Percentiles rank a stretch among this genome's conserved stretches.
Conservation (phyloP, 2,329 filamentous ascomycete species). For the Byssothecium circinans region DNA sequence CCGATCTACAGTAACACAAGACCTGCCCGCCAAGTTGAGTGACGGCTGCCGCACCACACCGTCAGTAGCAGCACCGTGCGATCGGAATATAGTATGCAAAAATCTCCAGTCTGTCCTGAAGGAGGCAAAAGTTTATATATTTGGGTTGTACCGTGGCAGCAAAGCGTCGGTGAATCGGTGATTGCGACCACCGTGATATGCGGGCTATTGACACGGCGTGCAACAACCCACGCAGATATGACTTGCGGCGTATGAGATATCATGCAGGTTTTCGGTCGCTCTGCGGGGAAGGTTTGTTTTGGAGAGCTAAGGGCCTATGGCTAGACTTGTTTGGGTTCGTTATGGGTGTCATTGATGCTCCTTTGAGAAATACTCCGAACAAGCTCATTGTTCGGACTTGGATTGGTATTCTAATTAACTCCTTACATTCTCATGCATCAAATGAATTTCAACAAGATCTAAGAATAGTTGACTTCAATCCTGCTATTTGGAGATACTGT, state of each 20-base stretch:
- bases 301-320: neutral
- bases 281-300: neutral
- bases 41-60: constrained; percentile 15
- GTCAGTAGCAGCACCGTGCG: constrained; percentile 17
- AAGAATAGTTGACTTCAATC: too few relatives aligned
- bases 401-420: too few relatives aligned
- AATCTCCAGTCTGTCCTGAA: neutral
- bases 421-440: too few relatives aligned
- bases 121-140: neutral
- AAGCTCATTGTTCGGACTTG: too few relatives aligned
- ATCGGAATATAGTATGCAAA: constrained; percentile 16
- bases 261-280: constrained; percentile 5
- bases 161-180: constrained; percentile 15
- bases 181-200: constrained; percentile 8
- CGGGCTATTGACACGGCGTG: neutral
- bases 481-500: too few relatives aligned
- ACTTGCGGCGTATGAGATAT: constrained; percentile 5
- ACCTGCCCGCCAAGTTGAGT: neutral
- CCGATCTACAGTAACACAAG: constrained; percentile 3
- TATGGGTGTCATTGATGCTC: too few relatives aligned
- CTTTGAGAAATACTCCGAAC: too few relatives aligned
- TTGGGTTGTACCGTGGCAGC: too few relatives aligned
- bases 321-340: neutral
- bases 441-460: too few relatives aligned
- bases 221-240: neutral